A percentile compares a stretch with the other conserved stretches of the same genome.
These are phyloP conservation scores for Rhinocladiella mackenziei DNA, from an alignment of 2,329 filamentous ascomycete genomes.

Conservation along the genomic window DNA sequence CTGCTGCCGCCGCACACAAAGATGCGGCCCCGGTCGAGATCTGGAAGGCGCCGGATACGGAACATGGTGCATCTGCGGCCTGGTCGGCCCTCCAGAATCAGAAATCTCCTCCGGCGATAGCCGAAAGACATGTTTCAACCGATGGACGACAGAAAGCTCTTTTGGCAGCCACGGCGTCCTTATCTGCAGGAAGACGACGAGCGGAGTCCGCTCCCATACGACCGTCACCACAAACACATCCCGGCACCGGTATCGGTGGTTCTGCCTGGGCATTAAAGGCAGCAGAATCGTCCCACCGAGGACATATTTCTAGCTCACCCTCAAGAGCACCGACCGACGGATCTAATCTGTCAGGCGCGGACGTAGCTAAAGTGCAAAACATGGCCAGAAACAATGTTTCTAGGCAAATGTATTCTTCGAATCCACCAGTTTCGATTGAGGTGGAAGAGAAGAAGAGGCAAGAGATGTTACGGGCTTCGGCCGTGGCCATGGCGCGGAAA, in stretches of 20 bases:
- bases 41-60: slow-evolving; percentile 48
- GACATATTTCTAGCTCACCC: slow-evolving; percentile 39
- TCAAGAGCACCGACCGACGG: slow-evolving; percentile 41
- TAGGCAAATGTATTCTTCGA: slow-evolving; percentile 71
- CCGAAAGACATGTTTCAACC: slow-evolving; percentile 46
- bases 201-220: slow-evolving; percentile 58
- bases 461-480: slow-evolving; percentile 73
- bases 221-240: slow-evolving; percentile 30
- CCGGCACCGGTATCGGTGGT: no score
- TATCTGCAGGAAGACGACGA: slow-evolving; percentile 58
- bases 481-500: slow-evolving; percentile 81
- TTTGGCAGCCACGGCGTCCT: slow-evolving; percentile 72
- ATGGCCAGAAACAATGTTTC: slow-evolving; percentile 64
- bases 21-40: slow-evolving; percentile 51
- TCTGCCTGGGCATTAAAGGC: slow-evolving; percentile 66
- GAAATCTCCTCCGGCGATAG: slow-evolving; percentile 44
- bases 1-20: slow-evolving; percentile 63
- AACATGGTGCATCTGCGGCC: slow-evolving; percentile 64
- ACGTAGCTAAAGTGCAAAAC: slow-evolving; percentile 61
- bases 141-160: slow-evolving; percentile 63
- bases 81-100: slow-evolving; percentile 59
- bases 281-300: slow-evolving; percentile 61
- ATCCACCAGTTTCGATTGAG: slow-evolving; percentile 68
- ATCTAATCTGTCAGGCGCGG: slow-evolving; percentile 38
- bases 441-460: slow-evolving; percentile 68